Percentiles rank a stretch among this genome's conserved stretches.
These are phyloP conservation scores for Cruciata laevipes DNA, from an alignment of 257 asterid genomes.

Conservation along the genomic window DNA sequence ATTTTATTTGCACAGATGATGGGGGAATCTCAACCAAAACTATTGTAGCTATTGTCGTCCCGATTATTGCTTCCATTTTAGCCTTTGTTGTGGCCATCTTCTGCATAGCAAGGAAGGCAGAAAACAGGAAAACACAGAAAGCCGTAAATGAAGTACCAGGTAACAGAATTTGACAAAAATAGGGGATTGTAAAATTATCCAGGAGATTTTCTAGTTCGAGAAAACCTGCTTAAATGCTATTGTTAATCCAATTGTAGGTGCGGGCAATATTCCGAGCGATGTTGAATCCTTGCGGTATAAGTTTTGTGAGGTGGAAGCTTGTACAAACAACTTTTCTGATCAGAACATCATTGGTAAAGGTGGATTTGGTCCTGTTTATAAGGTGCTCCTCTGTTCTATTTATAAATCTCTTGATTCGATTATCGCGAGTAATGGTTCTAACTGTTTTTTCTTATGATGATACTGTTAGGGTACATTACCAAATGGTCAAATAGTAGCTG, in stretches of 20 bases:
- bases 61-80: not conserved
- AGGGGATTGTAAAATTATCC: too few relatives aligned
- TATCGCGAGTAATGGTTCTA: too few relatives aligned
- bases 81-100: conserved; percentile 16
- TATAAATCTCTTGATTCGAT: too few relatives aligned
- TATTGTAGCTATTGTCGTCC: conserved; percentile 10
- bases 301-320: conserved; percentile 11
- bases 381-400: conserved; percentile 5
- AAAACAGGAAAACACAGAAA: not conserved
- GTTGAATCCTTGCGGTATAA: conserved; percentile 12
- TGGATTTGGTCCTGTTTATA: conserved; percentile 22
- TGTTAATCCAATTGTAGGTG: not conserved
- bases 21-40: conserved; percentile 8
- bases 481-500: conserved; percentile 20
- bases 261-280: not conserved
- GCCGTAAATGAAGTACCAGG: not conserved
- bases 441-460: too few relatives aligned
- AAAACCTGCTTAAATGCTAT: too few relatives aligned
- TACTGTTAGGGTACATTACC: conserved; percentile 18
- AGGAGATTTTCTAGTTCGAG: too few relatives aligned
- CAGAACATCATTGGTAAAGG: conserved; percentile 19
- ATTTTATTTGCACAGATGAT: conserved; percentile 7
- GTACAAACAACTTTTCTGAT: conserved; percentile 12
- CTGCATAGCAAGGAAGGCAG: conserved; percentile 2
- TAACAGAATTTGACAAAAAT: not conserved